A percentile compares a stretch with the other conserved stretches of the same genome.
These are phyloP conservation scores for Dactylella cylindrospora DNA, from an alignment of 2,329 filamentous ascomycete species.

Conservation along the genomic window DNA sequence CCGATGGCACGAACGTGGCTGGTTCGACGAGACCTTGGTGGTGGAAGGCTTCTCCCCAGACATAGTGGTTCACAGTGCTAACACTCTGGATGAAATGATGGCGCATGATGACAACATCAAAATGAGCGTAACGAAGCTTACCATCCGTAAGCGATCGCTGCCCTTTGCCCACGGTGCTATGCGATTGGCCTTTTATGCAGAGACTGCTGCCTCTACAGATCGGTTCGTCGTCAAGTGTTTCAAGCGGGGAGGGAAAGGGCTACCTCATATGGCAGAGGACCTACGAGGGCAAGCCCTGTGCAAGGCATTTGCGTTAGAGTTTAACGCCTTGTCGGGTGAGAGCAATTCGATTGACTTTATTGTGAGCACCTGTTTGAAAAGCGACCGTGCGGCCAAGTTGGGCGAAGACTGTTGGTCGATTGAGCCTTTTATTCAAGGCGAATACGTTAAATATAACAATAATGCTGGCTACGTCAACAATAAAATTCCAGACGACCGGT, in stretches of 20 bases:
- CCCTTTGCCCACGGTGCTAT: constrained; percentile 52
- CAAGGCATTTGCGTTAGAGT: constrained; percentile 54
- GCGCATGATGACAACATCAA: constrained; percentile 51
- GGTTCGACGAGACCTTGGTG: constrained; percentile 50
- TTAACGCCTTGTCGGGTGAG: constrained; percentile 50
- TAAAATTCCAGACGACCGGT: constrained; percentile 35
- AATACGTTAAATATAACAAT: constrained; percentile 54
- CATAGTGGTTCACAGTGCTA: constrained; percentile 47
- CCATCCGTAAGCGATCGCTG: constrained; percentile 49
- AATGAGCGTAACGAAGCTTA: constrained; percentile 51
- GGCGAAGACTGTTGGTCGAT: constrained; percentile 49
- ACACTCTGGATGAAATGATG: constrained; percentile 53
- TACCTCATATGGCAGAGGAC: constrained; percentile 52
- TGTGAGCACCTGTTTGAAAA: constrained; percentile 50
- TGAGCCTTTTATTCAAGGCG: constrained; percentile 52
- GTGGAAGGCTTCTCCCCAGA: constrained; percentile 51
- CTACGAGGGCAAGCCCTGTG: constrained; percentile 54
- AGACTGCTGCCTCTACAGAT: constrained; percentile 48
- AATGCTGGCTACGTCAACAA: constrained; percentile 46
- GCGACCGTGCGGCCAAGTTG: constrained; percentile 4
- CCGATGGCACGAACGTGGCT: constrained; percentile 48
- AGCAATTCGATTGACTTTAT: constrained; percentile 51
- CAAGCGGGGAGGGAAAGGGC: constrained; percentile 46
- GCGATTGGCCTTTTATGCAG: constrained; percentile 52
- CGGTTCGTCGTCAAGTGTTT: constrained; percentile 53